phyloP scores from a whole-genome alignment of 345 rosid species.

The Leavenworthia alabamica region DNA sequence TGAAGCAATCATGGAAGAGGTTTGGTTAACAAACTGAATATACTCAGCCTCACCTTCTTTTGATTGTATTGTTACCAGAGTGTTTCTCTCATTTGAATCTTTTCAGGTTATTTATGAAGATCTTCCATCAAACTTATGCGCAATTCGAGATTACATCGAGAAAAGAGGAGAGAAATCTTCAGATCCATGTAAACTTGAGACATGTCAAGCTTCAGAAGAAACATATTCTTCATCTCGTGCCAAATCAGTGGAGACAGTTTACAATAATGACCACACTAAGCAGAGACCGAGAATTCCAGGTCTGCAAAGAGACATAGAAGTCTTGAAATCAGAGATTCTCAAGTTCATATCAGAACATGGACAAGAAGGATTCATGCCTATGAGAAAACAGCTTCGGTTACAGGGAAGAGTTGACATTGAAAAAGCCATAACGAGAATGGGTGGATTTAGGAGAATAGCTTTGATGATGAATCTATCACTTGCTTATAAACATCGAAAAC shows the following conservation, averaged over 20 bases:
- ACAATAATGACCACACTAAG: slow-evolving; percentile 18
- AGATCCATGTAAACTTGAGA: slow-evolving; percentile 34
- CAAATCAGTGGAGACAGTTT: not conserved
- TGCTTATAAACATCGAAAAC: slow-evolving; percentile 90
- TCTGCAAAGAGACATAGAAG: slow-evolving; percentile 69
- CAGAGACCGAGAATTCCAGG: slow-evolving; percentile 83
- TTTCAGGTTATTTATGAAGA: slow-evolving; percentile 89
- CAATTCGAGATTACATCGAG: slow-evolving; percentile 88
- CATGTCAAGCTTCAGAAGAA: slow-evolving; percentile 34
- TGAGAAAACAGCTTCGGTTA: slow-evolving; percentile 91
- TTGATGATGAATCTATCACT: slow-evolving; percentile 74
- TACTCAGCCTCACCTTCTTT: not conserved
- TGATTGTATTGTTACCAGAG: not conserved
- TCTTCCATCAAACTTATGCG: slow-evolving; percentile 89
- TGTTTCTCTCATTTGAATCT: slow-evolving; percentile 1
- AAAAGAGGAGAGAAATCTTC: slow-evolving; percentile 35
- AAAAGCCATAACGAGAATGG: slow-evolving; percentile 87
- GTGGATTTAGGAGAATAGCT: slow-evolving; percentile 88
- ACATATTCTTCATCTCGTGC: slow-evolving; percentile 30
- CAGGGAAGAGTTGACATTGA: slow-evolving; percentile 93
- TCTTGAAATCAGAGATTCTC: slow-evolving; percentile 74
- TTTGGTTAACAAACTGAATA: slow-evolving; percentile 3
- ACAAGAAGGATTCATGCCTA: slow-evolving; percentile 98
- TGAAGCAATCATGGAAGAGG: slow-evolving; percentile 99
- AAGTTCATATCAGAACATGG: slow-evolving; percentile 79